phyloP scores from a whole-genome alignment of 495 filamentous ascomycete species.

The Penicillium diatomitis region DNA sequence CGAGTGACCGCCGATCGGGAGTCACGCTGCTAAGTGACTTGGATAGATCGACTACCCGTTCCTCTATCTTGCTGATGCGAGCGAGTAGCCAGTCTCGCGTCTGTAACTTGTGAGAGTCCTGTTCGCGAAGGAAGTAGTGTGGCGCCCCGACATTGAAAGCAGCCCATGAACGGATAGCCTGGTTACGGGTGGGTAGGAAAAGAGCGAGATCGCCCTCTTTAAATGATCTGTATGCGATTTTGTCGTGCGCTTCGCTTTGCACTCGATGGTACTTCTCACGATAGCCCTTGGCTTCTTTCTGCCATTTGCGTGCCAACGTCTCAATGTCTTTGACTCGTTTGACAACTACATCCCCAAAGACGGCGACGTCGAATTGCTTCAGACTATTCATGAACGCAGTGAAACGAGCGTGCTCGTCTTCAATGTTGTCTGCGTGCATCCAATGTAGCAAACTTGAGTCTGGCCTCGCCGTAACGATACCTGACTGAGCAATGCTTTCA shows the following conservation, averaged over 20 bases:
- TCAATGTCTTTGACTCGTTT: constrained; percentile 88
- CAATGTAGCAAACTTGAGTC: constrained; percentile 67
- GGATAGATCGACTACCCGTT: constrained; percentile 86
- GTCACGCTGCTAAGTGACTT: constrained; percentile 54
- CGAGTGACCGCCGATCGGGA: constrained; percentile 47
- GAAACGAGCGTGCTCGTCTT: constrained; percentile 62
- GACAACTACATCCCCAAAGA: constrained; percentile 70
- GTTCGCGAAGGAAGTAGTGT: constrained; percentile 93
- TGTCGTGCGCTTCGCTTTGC: constrained; percentile 85
- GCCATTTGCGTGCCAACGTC: constrained; percentile 77
- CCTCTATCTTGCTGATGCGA: constrained; percentile 84
- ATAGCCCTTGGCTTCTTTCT: constrained; percentile 77
- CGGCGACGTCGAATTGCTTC: constrained; percentile 68
- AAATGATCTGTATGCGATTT: constrained; percentile 94
- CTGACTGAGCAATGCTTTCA: constrained; percentile 52
- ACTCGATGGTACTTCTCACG: constrained; percentile 78
- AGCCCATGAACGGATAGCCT: constrained; percentile 89
- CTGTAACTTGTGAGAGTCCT: constrained; percentile 75
- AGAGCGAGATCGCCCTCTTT: constrained; percentile 94
- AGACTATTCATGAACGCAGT: constrained; percentile 59
- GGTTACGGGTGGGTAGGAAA: constrained; percentile 90
- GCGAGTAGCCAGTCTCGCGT: constrained; percentile 89
- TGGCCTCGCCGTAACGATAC: constrained; percentile 39
- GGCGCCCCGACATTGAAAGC: constrained; percentile 96
- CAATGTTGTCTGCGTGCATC: constrained; percentile 59